These are phyloP conservation scores for Leccinellum rugosiceps DNA, from an alignment of 768 basidiomycete genomes.

Conservation along the genomic window DNA sequence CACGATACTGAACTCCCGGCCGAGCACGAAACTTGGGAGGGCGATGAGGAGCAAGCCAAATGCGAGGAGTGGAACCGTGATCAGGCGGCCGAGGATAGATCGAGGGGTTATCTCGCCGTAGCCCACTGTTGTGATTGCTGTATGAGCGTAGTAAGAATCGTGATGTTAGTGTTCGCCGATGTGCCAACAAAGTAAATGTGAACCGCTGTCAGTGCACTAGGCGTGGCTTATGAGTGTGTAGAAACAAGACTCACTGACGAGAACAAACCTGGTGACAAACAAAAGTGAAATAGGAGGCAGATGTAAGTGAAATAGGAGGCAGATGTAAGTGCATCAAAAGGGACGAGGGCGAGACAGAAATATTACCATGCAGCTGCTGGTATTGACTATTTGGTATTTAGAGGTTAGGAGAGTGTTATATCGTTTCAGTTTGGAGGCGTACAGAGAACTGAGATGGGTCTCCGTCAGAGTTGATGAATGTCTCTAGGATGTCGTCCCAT, in stretches of 20 bases:
- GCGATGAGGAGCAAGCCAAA: constrained; percentile 89
- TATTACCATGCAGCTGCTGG: constrained; percentile 75
- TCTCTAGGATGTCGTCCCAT: constrained; percentile 79
- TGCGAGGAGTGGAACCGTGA: constrained; percentile 82
- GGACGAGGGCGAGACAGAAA: constrained; percentile 4
- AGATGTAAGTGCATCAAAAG: background rate
- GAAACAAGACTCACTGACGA: constrained; percentile 59
- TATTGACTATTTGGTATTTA: constrained; percentile 45
- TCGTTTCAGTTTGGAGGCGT: constrained; percentile 15
- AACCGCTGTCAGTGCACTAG: background rate
- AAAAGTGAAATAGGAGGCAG: background rate
- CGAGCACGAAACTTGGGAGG: constrained; percentile 87
- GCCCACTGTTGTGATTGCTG: constrained; percentile 85
- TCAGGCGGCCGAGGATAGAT: constrained; percentile 79
- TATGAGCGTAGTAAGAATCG: background rate
- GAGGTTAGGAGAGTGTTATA: background rate
- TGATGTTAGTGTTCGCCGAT: background rate
- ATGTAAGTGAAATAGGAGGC: background rate
- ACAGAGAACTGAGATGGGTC: constrained; percentile 79
- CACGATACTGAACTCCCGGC: constrained; percentile 85
- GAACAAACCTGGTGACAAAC: constrained; percentile 51
- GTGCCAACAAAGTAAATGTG: too few species aligned
- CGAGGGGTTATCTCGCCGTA: constrained; percentile 92
- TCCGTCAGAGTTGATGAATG: constrained; percentile 83
- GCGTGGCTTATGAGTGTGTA: background rate